Conservation (phyloP, 495 filamentous ascomycete genomes). For the Aspergillus nidulans region DNA sequence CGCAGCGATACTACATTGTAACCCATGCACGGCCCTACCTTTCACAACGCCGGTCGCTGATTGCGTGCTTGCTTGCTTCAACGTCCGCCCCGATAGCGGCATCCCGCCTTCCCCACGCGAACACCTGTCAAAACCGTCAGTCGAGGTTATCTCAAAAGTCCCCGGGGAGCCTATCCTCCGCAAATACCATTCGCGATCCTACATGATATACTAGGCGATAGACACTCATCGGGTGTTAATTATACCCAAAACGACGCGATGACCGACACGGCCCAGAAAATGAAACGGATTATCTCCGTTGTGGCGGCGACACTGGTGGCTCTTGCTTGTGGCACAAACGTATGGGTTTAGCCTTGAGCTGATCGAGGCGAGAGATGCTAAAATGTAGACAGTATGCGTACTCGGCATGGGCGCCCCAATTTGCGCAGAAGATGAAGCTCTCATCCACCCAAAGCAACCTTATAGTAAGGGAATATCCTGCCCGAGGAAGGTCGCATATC, state of each 20-base stretch:
- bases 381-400: conserved; percentile 76
- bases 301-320: conserved; percentile 82
- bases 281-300: conserved; percentile 64
- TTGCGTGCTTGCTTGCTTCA: not conserved
- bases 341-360: conserved; percentile 35
- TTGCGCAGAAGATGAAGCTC: conserved; percentile 78
- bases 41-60: not conserved
- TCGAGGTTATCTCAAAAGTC: not conserved
- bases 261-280: conserved; percentile 25
- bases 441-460: conserved; percentile 87
- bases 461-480: conserved; percentile 54
- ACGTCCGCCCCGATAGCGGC: conserved; percentile 4
- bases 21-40: not conserved
- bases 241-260: conserved; percentile 19
- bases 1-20: not conserved
- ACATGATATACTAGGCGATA: conserved; percentile 6
- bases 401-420: conserved; percentile 95
- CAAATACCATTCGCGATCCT: not conserved
- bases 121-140: not conserved
- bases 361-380: not conserved
- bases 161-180: not conserved
- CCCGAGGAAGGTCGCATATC: not conserved
- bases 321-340: conserved; percentile 89
- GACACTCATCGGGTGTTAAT: conserved; percentile 1
- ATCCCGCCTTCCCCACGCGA: conserved; percentile 1